Base-by-base conservation (phyloP, 2,329 filamentous ascomycete species). In the Beauveria sp. region DNA sequence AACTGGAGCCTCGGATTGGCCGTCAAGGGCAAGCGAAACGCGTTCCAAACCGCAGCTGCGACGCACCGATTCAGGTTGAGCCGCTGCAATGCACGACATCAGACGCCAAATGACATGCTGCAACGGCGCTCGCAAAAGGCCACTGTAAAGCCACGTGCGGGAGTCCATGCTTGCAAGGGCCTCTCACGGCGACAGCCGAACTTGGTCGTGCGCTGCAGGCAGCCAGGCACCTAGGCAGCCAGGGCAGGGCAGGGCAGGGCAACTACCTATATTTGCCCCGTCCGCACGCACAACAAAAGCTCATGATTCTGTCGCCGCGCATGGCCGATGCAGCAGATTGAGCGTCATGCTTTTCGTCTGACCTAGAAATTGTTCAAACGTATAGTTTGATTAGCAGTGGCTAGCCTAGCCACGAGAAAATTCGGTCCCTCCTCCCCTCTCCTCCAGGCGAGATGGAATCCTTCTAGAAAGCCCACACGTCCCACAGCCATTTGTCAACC, bases 401-500 rank as follows among this genome's bases (percentile, higher is more conserved):
- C 40, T 42, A 52, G 56, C 34, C 34, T 58, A 28, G 22, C 43
- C 55, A 59, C 38, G 49, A 60, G 40, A 20, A 53, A 16, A 48
- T 60, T 51, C 42, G 18, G 57, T n/a, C 10, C 43, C 54, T 18
- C n/a, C 28, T 28, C 5, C 51, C 31, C 28, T 7, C 51, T 18
- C 12, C 22, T 26, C 42, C 42, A 10, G 31, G 31, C 31, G 31
- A 6, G 10, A 31, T 42, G 34, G 56, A 60, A 60, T 48, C 38
- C 48, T 60, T 52, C 58, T 60, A 60, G 58, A 60, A 60, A 53
- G 28, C 49, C 20, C 34, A 20, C 14, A 8, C 54, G 34, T 31
- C 52, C 58, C 57, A 28, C 55, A 43, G 10, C 18, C 48, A 53
- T 60, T 53, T 60, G 58, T 60, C 49, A 53, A 53, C 38, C 56